Conservation (phyloP, 2,329 filamentous ascomycete species). For the Emericellopsis atlantica region DNA sequence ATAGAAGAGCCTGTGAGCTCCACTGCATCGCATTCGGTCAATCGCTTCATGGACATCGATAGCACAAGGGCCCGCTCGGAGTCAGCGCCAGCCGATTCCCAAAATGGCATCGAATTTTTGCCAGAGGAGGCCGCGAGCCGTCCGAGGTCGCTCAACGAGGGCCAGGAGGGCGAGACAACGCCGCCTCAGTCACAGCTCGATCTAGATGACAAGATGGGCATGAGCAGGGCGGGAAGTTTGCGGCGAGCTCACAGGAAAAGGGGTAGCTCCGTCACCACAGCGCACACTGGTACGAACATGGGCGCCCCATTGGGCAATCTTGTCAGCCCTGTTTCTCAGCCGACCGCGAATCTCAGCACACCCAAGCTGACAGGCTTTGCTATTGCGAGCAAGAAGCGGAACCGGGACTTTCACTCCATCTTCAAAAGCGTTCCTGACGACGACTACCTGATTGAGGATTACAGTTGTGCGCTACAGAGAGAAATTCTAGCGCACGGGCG, state of each 20-base stretch:
- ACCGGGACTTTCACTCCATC: conserved; percentile 83
- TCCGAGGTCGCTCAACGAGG: conserved; percentile 39
- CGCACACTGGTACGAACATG: conserved; percentile 35
- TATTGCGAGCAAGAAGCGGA: conserved; percentile 89
- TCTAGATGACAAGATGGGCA: conserved; percentile 46
- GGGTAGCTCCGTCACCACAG: conserved; percentile 65
- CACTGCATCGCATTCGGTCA: conserved; percentile 41
- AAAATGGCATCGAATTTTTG: conserved; percentile 11
- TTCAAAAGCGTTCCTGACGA: conserved; percentile 97
- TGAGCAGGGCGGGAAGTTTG: conserved; percentile 55
- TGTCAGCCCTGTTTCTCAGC: conserved; percentile 55
- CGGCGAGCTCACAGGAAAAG: conserved; percentile 63
- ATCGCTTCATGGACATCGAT: conserved; percentile 37
- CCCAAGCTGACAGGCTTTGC: conserved; percentile 89
- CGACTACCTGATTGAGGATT: conserved; percentile 96
- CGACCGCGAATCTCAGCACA: conserved; percentile 40
- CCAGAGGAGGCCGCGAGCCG: conserved; percentile 23
- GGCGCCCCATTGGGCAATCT: conserved; percentile 61
- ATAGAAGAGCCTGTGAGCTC: conserved; percentile 49
- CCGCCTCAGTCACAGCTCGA: conserved; percentile 45
- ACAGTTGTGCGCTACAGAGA: conserved; percentile 88
- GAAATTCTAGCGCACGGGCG: conserved; percentile 92
- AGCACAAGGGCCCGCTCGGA: conserved; percentile 40
- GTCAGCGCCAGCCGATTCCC: conserved; percentile 40
- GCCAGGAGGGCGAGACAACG: conserved; percentile 42